Evolutionary conservation across 305 asterid genomes (phyloP).

Genomic region (Plantago coronopus): DNA sequence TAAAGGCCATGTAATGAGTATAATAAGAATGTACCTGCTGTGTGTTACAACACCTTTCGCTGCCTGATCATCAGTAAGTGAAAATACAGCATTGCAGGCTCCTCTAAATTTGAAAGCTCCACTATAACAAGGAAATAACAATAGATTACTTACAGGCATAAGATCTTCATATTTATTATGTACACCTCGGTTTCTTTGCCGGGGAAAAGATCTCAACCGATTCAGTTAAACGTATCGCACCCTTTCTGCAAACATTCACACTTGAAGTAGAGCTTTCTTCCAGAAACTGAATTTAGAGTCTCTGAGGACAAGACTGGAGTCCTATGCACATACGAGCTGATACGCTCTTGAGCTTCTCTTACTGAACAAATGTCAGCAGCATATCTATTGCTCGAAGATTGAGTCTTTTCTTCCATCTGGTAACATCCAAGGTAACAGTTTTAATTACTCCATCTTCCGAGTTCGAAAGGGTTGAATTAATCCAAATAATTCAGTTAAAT

Average conservation of each 20-base stretch:
- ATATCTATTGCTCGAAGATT: constrained; percentile 35
- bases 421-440: background rate
- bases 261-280: constrained; percentile 67
- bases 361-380: constrained; percentile 82
- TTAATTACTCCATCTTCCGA: background rate
- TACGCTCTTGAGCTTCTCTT: constrained; percentile 61
- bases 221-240: constrained; percentile 37
- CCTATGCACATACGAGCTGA: constrained; percentile 45
- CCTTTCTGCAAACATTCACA: constrained; percentile 96
- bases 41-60: constrained; percentile 84
- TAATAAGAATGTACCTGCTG: constrained; percentile 59
- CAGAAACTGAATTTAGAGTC: constrained; percentile 61
- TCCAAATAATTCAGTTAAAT: background rate
- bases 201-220: background rate
- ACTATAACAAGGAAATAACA: constrained; percentile 28
- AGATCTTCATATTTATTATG: too few relatives aligned
- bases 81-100: constrained; percentile 87
- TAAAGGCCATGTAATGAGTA: background rate
- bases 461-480: constrained; percentile 1
- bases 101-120: constrained; percentile 96
- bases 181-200: too few relatives aligned
- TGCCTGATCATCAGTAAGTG: constrained; percentile 77
- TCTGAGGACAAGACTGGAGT: constrained; percentile 75
- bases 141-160: too few relatives aligned
- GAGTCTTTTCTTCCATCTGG: constrained; percentile 50